Conservation (phyloP, 129 eudicot species). For the Deinandra increscens region DNA sequence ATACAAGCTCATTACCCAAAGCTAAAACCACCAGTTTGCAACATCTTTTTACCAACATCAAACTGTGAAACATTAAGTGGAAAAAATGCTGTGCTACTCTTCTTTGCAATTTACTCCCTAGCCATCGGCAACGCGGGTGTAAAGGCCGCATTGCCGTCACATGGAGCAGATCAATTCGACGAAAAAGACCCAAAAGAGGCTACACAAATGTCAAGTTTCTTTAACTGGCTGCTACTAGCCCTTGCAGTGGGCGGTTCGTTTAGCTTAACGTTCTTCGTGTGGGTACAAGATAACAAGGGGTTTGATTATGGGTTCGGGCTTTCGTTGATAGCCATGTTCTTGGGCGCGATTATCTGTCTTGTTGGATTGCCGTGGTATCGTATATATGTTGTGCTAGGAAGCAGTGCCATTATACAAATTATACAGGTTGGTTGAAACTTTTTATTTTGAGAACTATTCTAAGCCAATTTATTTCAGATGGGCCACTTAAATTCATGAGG, state of each 20-base stretch:
- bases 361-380: conserved; percentile 48
- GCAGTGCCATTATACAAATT: conserved; percentile 51
- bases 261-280: conserved; percentile 48
- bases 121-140: conserved; percentile 50
- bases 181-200: conserved; percentile 52
- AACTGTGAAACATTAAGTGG: conserved; percentile 39
- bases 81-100: conserved; percentile 44
- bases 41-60: conserved; percentile 34
- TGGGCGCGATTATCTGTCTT: conserved; percentile 27
- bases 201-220: conserved; percentile 47
- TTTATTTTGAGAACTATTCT: too few species aligned
- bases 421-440: conserved; percentile 63
- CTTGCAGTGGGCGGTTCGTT: conserved; percentile 41
- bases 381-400: conserved; percentile 44
- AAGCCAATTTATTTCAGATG: too few species aligned
- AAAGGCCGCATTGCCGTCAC: conserved; percentile 56
- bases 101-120: conserved; percentile 39
- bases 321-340: conserved; percentile 41
- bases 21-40: conserved; percentile 52
- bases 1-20: conserved; percentile 60
- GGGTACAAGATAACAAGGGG: conserved; percentile 60
- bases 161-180: conserved; percentile 69
- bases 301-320: conserved; percentile 55
- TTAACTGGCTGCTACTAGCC: conserved; percentile 51
- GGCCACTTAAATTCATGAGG: too few species aligned